Evolutionary conservation across 2,329 filamentous ascomycete species (phyloP).

Genomic region (Chaetomium globosum): DNA sequence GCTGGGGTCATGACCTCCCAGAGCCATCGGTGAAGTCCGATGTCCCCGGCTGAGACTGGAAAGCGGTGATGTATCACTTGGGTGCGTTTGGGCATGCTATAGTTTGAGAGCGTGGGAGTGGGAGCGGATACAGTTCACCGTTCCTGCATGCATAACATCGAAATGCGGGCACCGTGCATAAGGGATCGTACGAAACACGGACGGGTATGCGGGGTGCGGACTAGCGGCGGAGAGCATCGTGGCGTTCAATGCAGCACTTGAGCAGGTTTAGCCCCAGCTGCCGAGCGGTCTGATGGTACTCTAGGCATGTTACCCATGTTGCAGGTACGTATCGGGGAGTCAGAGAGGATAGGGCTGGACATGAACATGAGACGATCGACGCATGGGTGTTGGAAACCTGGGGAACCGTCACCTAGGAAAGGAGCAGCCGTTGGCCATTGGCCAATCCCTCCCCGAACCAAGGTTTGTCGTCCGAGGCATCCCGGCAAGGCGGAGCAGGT

Average conservation of each 20-base stretch:
- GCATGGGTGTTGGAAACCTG: neutral
- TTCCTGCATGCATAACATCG: slow-evolving; percentile 6
- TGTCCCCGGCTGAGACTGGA: neutral
- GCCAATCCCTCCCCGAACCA: neutral
- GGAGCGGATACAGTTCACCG: neutral
- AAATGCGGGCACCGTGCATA: neutral
- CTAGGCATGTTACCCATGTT: neutral
- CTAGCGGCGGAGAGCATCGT: neutral
- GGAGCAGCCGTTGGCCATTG: neutral
- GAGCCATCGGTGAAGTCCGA: slow-evolving; percentile 9
- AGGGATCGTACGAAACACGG: neutral
- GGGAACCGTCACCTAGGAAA: too few relatives aligned
- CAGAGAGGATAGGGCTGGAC: neutral
- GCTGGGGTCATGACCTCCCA: neutral
- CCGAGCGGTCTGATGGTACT: neutral
- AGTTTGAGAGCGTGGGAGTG: neutral
- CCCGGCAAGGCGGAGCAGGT: neutral
- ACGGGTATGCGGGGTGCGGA: neutral
- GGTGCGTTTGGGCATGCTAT: neutral
- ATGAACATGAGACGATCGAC: neutral
- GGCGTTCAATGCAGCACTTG: neutral
- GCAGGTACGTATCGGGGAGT: neutral
- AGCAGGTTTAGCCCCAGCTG: neutral
- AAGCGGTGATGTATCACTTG: neutral
- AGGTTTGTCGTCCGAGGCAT: neutral